Evolutionary conservation across 2,329 filamentous ascomycete species (phyloP).

Genomic region (Fusarium papillatum): DNA sequence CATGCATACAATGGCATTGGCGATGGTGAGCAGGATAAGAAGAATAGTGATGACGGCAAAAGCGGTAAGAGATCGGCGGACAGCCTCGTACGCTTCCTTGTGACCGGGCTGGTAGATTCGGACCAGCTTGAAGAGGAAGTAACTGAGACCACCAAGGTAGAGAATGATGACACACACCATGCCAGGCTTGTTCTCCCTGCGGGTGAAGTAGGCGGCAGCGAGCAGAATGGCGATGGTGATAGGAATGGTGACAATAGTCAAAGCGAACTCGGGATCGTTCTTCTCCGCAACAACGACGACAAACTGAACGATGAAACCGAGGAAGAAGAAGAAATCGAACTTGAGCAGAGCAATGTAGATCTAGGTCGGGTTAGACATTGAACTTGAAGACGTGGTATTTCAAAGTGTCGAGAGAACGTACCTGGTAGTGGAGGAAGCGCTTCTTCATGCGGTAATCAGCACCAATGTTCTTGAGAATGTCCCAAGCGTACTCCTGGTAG

Average conservation of each 20-base stretch:
- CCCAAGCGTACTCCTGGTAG: constrained; percentile 99
- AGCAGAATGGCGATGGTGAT: constrained; percentile 92
- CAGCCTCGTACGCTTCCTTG: constrained; percentile 77
- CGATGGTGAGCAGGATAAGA: constrained; percentile 89
- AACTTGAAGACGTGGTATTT: background rate
- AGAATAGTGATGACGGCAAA: constrained; percentile 95
- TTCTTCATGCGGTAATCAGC: constrained; percentile 98
- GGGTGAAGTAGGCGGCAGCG: constrained; percentile 86
- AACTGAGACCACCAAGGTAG: constrained; percentile 90
- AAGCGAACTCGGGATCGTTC: constrained; percentile 80
- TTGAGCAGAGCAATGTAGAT: constrained; percentile 98
- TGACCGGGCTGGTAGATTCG: constrained; percentile 86
- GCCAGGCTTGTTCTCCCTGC: constrained; percentile 83
- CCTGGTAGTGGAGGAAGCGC: constrained; percentile 96
- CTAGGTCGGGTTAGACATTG: constrained; percentile 58
- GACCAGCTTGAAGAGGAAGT: constrained; percentile 98
- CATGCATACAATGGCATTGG: constrained; percentile 89
- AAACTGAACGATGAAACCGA: constrained; percentile 98
- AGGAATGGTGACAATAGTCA: constrained; percentile 92
- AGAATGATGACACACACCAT: constrained; percentile 85
- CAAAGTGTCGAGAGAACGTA: constrained; percentile 54
- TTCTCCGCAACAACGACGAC: constrained; percentile 86
- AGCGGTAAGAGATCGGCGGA: constrained; percentile 87
- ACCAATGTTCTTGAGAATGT: constrained; percentile 99
- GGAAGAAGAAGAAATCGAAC: constrained; percentile 99